phyloP scores from a whole-genome alignment of 768 basidiomycete species.

The Collybia sordida region DNA sequence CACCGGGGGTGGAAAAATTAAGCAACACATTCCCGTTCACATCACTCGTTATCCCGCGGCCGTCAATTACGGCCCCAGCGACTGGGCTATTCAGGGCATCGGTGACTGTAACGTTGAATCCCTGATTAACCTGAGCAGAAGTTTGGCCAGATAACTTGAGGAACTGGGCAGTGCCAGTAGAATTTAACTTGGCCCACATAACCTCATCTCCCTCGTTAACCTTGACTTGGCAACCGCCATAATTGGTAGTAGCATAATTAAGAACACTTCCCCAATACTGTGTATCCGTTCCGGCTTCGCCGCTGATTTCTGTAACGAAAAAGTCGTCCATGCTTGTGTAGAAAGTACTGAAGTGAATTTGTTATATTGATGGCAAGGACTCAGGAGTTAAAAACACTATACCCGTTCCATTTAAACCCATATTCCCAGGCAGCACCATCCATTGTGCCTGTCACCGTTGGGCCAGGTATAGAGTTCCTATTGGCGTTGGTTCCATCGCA shows the following conservation, averaged over 20 bases:
- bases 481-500: slow-evolving; percentile 45
- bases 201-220: slow-evolving; percentile 10
- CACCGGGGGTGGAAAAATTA: slow-evolving; percentile 22
- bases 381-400: not conserved
- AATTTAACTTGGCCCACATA: slow-evolving; percentile 8
- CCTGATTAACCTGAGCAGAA: slow-evolving; percentile 16
- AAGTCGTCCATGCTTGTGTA: slow-evolving; percentile 38
- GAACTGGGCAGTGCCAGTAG: slow-evolving; percentile 12
- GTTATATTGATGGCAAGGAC: too few species aligned
- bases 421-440: slow-evolving; percentile 34
- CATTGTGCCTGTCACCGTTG: slow-evolving; percentile 44
- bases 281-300: slow-evolving; percentile 24
- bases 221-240: slow-evolving; percentile 13
- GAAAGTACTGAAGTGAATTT: too few species aligned
- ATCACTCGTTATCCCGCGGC: slow-evolving; percentile 21
- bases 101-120: slow-evolving; percentile 31
- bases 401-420: slow-evolving; percentile 42
- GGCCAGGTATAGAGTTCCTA: slow-evolving; percentile 31
- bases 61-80: slow-evolving; percentile 31
- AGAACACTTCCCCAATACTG: slow-evolving; percentile 14
- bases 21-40: slow-evolving; percentile 26
- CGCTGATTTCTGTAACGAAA: slow-evolving; percentile 38
- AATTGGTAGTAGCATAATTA: slow-evolving; percentile 3
- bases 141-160: slow-evolving; percentile 38
- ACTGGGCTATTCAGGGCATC: slow-evolving; percentile 34